Evolutionary conservation across 306 rosid genomes (phyloP).

Genomic region (Prinsepia uniflora): DNA sequence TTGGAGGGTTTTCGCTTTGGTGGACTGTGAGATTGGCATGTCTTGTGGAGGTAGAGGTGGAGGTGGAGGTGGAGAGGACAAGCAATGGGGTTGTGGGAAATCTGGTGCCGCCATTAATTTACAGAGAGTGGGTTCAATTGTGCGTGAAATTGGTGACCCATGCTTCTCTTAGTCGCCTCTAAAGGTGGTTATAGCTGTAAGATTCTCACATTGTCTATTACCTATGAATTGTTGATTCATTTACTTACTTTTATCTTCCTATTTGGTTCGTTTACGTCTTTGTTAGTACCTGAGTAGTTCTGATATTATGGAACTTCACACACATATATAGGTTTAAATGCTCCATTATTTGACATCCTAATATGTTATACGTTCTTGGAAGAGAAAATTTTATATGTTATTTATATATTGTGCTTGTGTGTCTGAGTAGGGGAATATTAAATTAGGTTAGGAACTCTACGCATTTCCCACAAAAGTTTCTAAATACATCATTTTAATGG

Average conservation of each 20-base stretch:
- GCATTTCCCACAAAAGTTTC: background rate
- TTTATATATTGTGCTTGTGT: background rate
- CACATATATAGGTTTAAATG: background rate
- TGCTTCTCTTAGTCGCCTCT: slow-evolving; percentile 70
- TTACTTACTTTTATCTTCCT: background rate
- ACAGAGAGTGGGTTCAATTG: slow-evolving; percentile 57
- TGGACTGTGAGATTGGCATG: slow-evolving; percentile 41
- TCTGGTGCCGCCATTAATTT: slow-evolving; percentile 50
- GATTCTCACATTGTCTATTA: slow-evolving; percentile 23
- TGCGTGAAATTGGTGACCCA: slow-evolving; percentile 76
- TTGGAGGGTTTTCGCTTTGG: slow-evolving; percentile 18
- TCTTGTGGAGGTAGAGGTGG: slow-evolving; percentile 52
- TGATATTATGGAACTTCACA: background rate
- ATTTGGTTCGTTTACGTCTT: background rate
- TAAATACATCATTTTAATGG: background rate
- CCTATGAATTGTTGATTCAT: too few species aligned
- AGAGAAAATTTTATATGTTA: background rate
- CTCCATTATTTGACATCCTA: background rate
- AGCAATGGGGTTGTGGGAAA: slow-evolving; percentile 71
- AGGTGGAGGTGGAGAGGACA: slow-evolving; percentile 45
- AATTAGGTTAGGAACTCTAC: background rate
- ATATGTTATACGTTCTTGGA: background rate
- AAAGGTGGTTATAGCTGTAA: slow-evolving; percentile 68
- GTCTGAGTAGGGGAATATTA: background rate
- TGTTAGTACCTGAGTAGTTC: background rate